Evolutionary conservation across 2,329 filamentous ascomycete species (phyloP).

Genomic region (Fusarium scirpi): DNA sequence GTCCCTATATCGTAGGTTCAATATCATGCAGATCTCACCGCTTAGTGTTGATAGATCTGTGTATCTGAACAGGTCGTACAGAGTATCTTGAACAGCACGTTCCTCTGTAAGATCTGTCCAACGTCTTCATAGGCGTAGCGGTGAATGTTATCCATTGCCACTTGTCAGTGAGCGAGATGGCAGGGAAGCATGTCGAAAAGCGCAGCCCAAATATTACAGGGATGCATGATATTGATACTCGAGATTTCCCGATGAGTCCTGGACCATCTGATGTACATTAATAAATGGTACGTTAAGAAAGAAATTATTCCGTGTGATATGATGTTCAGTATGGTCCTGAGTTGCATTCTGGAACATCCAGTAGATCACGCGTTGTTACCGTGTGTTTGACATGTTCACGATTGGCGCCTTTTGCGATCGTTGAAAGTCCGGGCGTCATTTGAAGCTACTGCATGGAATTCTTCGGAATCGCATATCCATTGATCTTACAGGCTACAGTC

Average conservation of each 20-base stretch:
- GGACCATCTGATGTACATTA: background rate
- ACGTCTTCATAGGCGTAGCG: background rate
- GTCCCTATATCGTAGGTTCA: background rate
- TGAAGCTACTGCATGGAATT: conserved; percentile 4
- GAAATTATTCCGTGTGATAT: background rate
- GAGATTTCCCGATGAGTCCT: background rate
- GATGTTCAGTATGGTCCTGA: background rate
- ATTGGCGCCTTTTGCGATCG: background rate
- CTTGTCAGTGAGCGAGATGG: background rate
- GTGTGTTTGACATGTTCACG: background rate
- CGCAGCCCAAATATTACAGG: background rate
- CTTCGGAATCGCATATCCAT: background rate
- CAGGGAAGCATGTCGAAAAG: too few species aligned
- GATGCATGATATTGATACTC: background rate
- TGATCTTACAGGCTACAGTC: background rate
- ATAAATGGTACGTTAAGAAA: background rate
- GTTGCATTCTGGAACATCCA: background rate
- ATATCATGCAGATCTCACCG: background rate
- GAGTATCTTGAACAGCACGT: background rate
- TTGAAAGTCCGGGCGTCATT: background rate
- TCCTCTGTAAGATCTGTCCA: background rate
- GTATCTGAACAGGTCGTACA: background rate
- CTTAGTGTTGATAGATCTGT: background rate
- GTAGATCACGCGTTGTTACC: background rate
- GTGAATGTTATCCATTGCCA: background rate